Evolutionary conservation across 305 asterid species (phyloP).

Genomic region (Solanum hybrid): DNA sequence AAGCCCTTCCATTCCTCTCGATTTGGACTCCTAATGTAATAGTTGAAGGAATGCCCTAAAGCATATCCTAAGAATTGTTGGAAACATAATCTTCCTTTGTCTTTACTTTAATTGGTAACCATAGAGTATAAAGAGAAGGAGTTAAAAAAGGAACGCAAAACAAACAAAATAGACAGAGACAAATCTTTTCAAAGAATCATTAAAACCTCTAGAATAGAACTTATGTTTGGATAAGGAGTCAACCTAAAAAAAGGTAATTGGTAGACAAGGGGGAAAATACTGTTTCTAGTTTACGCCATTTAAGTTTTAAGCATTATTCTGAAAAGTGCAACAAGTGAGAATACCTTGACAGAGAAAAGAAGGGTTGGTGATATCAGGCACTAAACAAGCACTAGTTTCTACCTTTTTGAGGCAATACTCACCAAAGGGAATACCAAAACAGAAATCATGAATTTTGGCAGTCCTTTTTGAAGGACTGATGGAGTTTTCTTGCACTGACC

Average conservation of each 20-base stretch:
- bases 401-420: constrained; percentile 17
- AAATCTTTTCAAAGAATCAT: background rate
- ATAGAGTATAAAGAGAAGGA: background rate
- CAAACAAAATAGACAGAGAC: background rate
- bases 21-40: background rate
- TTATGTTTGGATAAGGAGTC: background rate
- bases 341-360: background rate
- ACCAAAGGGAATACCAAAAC: constrained; percentile 89
- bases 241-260: background rate
- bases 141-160: background rate
- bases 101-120: background rate
- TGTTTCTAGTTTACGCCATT: background rate
- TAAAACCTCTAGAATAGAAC: background rate
- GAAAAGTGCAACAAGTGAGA: background rate
- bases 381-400: background rate
- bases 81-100: background rate
- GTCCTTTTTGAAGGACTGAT: constrained; percentile 38
- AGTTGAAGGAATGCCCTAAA: background rate
- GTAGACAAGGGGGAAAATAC: background rate
- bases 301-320: background rate
- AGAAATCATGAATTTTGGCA: constrained; percentile 83
- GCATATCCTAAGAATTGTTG: background rate
- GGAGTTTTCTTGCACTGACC: constrained; percentile 17
- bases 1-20: background rate
- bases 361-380: background rate